Evolutionary conservation across 805 yeast genomes (phyloP), one percentile per base, ranked within the genome.

Genomic region (Danielia oregonensis): DNA sequence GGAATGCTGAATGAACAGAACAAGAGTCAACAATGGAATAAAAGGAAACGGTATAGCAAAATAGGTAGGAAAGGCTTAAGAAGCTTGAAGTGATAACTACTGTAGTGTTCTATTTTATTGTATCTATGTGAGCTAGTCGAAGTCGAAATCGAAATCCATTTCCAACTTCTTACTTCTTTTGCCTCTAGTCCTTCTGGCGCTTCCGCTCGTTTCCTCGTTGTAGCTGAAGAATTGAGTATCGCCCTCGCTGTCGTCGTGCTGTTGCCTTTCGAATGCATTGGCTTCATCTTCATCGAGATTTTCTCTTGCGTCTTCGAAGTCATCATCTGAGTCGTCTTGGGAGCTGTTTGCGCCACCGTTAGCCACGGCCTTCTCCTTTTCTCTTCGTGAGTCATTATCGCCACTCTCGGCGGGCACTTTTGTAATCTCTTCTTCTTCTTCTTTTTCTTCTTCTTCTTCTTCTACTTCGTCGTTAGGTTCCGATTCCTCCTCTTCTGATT

Each of bases 131-230:
- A 9, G 22, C 22, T 36, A 55, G 11, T 54, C 59, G 30, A 54
- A 51, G 39, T 56, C 60, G 36, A 54, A 53, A 22, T 55, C 59
- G 35, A 55, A 49, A 17, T 55, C 57, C 42, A 52, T 40, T 21
- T 35, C 42, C 6, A 15, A 7, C 9, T 19, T 19, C 9, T 19
- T 19, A 19, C 12, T 15, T 4, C 15, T 12, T 26, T 17, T 19
- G 32, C 13, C 24, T 12, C n/a, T n/a, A n/a, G n/a, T n/a, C n/a
- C n/a, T n/a, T n/a, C n/a, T n/a, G n/a, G n/a, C n/a, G n/a, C n/a
- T n/a, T n/a, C n/a, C n/a, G n/a, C n/a, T n/a, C n/a, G n/a, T 19
- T 6, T 19, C 22, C 22, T 19, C 22, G 6, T 19, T 9, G 22
- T 7, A 19, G 9, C 22, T 19, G 22, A 7, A 19, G 22, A 19